Conservation (phyloP, 2,329 filamentous ascomycete species). For the Aspergillus ochraceus region DNA sequence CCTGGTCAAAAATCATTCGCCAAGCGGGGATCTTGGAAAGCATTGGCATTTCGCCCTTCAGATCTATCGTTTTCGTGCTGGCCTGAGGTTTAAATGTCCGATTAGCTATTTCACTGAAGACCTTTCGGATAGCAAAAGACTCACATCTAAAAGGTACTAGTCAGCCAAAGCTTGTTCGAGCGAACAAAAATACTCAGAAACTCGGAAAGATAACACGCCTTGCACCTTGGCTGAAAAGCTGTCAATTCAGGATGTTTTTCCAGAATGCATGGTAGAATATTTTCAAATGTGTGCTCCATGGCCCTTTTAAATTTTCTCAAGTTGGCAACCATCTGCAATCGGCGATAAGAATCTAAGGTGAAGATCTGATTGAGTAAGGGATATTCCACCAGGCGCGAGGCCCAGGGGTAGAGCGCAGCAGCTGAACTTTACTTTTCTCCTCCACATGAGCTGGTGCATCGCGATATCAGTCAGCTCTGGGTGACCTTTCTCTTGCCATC, state of each 20-base stretch:
- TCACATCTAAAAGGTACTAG: background rate
- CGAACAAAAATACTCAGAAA: background rate
- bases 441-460: background rate
- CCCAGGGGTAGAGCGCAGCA: background rate
- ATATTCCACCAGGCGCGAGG: background rate
- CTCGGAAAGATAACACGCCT: background rate
- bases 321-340: background rate
- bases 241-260: background rate
- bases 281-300: background rate
- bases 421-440: background rate
- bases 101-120: background rate
- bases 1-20: slow-evolving; percentile 58
- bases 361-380: background rate
- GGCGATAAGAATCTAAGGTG: background rate
- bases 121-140: background rate
- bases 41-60: background rate
- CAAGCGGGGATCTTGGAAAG: slow-evolving; percentile 41
- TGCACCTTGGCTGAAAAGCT: background rate
- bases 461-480: background rate
- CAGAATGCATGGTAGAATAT: background rate
- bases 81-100: background rate
- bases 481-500: background rate
- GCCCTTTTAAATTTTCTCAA: background rate
- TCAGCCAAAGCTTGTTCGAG: background rate
- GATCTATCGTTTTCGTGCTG: background rate